Evolutionary conservation across 179 eudicot species (phyloP).

Genomic region (Nepenthes alata): DNA sequence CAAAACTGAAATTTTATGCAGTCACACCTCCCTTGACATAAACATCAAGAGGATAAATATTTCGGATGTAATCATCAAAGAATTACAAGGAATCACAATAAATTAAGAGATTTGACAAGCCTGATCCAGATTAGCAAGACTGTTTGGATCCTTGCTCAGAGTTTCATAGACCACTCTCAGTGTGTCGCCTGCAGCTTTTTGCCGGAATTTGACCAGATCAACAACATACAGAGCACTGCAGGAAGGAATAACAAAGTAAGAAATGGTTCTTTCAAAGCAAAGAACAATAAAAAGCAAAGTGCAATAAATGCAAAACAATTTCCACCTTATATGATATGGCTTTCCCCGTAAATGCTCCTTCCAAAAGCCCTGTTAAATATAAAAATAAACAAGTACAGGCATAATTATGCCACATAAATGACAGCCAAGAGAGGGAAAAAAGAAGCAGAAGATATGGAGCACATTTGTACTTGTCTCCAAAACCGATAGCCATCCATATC

Average conservation of each 20-base stretch:
- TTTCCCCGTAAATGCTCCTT: constrained; percentile 90
- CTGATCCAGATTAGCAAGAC: constrained; percentile 98
- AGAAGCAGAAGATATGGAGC: not conserved
- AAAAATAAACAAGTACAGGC: not conserved
- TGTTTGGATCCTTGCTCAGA: constrained; percentile 98
- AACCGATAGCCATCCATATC: constrained; percentile 98
- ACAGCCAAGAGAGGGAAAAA: not conserved
- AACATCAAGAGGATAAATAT: no score
- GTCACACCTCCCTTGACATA: no score
- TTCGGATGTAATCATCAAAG: no score
- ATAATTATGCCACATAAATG: not conserved
- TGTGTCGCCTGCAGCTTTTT: constrained; percentile 93
- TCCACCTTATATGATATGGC: constrained; percentile 90
- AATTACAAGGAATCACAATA: not conserved
- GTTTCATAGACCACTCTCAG: constrained; percentile 87
- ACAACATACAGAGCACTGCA: constrained; percentile 95
- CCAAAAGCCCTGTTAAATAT: constrained; percentile 79
- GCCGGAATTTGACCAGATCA: constrained; percentile 85
- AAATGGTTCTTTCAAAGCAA: not conserved
- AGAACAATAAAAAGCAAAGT: not conserved
- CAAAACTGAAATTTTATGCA: no score
- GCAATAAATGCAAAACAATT: not conserved
- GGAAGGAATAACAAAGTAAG: constrained; percentile 6
- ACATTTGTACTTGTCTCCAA: constrained; percentile 75
- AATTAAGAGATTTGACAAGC: constrained; percentile 22